Evolutionary conservation across 331 rosid genomes (phyloP), one percentile per base, ranked within the genome.

Genomic region (Spiraea crenata): DNA sequence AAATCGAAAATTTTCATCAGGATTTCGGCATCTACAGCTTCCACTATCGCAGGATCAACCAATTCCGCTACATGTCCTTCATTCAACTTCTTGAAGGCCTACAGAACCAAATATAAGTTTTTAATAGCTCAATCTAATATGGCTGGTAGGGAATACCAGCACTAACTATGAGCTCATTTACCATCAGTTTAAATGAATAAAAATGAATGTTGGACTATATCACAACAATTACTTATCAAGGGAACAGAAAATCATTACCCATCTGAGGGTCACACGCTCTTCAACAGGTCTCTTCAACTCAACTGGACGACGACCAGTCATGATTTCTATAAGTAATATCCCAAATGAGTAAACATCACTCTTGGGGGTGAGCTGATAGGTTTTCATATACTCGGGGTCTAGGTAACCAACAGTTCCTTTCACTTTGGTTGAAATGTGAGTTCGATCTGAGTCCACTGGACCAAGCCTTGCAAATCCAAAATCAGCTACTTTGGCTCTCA

Each of bases 291-390:
- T 87, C 79, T 78, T 95, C 79, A 82, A 20, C 76, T 95, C 99
- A 81, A 95, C 85, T 11, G 99, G 99, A 39, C 99, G 96, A n/a
- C 95, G 98, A 52, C 99, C 93, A 0, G 96, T 77, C 73, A 95
- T 14, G 58, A 95, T 91, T 76, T 95, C 99, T 46, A 88, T 61
- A 25, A 95, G 96, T 82, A 95, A 83, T 73, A 95, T 77, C 67
- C 99, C 99, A 65, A 95, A 95, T 5, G 99, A 95, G 88, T 85
- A 95, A 63, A 95, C 99, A 67, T 95, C 99, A 80, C 99, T 95
- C 77, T 82, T 95, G 69, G 90, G 39, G 44, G 98, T 95, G 88
- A 95, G 99, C 70, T 89, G 96, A 78, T 79, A 81, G 64, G 99
- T 95, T 83, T 84, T 95, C 98, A 95, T 88, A 51, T 91, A 95